Evolutionary conservation across 495 filamentous ascomycete genomes (phyloP).

Genomic region (Penicillium roqueforti): DNA sequence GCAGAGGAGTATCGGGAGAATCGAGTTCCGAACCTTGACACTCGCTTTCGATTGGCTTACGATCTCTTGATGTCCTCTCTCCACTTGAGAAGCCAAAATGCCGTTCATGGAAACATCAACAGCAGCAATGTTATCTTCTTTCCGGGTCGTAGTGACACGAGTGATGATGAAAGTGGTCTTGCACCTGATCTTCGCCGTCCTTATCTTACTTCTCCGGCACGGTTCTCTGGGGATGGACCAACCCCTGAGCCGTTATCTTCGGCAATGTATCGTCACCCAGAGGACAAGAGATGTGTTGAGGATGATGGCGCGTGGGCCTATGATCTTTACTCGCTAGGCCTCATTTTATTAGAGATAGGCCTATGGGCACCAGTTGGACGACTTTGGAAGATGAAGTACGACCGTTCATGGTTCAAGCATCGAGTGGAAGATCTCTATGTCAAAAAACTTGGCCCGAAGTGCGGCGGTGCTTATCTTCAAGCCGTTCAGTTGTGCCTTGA

Average conservation of each 20-base stretch:
- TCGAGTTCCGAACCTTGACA: constrained; percentile 60
- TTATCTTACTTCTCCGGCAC: constrained; percentile 73
- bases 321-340: constrained; percentile 80
- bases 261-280: constrained; percentile 73
- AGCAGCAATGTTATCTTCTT: constrained; percentile 79
- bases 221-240: constrained; percentile 67
- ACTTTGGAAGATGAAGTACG: constrained; percentile 64
- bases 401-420: constrained; percentile 57
- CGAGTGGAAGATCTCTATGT: constrained; percentile 59
- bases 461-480: constrained; percentile 72
- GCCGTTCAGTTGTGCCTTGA: constrained; percentile 75
- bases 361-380: constrained; percentile 77
- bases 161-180: constrained; percentile 38
- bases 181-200: constrained; percentile 64
- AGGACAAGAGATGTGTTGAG: constrained; percentile 58
- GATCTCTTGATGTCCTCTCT: constrained; percentile 73
- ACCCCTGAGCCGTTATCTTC: constrained; percentile 47
- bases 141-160: constrained; percentile 43
- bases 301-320: constrained; percentile 55
- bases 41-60: constrained; percentile 77
- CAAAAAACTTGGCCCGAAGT: constrained; percentile 65
- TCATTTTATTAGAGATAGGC: constrained; percentile 81
- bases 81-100: constrained; percentile 68
- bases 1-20: constrained; percentile 40
- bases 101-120: constrained; percentile 77